Base-by-base conservation (phyloP, 2,329 filamentous ascomycete genomes). In the Clarireedia monteithiana region DNA sequence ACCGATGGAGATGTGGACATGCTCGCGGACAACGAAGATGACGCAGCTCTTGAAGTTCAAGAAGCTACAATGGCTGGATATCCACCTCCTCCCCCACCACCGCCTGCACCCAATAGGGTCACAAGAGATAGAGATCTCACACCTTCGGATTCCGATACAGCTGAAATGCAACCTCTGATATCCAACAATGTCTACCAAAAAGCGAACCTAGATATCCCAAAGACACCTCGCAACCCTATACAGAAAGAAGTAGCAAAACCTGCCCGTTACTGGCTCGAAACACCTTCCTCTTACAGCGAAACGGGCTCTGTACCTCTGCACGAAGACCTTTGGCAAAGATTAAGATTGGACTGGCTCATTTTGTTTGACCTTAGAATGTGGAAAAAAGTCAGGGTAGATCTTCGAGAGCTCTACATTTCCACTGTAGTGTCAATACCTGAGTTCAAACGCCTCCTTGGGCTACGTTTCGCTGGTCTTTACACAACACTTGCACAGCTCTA, bases 401-500 rank as follows among this genome's bases (percentile, higher is more conserved):
- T 99, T 56, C 85, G 94, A 34, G 88, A 96, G 60, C 81, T 99
- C 1, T 97, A 96, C 72, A 96, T 99, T 64, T 94, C 89, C 49
- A 99, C 94, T 0, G 90, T 99, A 5, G 91, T 99, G 48, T 90
- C 89, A 5, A 90, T 99, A 54, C 92, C 94, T 4, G 83, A 95
- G 68, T 99, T 99, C 79, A 99, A 99, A 74, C 85, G 92, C 20
- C 84, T 99, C 9, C 77, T 99, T 55, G 91, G 92, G 2, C 76
- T 99, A 45, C 84, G 94, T n/a, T 95, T 99, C 69, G 90, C 95
- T 53, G 92, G 91, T 0, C 78, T 99, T 3, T 99, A 99, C 72
- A 97, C 94, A 1, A 89, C 88, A 2, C 75, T 99, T 48, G 91
- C 94, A 5, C 92, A 99, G 69, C 77, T 99, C 3, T 99, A 97